These are phyloP conservation scores for Cucurbitaria berberidis DNA, from an alignment of 2,329 filamentous ascomycete genomes.

Conservation along the genomic window DNA sequence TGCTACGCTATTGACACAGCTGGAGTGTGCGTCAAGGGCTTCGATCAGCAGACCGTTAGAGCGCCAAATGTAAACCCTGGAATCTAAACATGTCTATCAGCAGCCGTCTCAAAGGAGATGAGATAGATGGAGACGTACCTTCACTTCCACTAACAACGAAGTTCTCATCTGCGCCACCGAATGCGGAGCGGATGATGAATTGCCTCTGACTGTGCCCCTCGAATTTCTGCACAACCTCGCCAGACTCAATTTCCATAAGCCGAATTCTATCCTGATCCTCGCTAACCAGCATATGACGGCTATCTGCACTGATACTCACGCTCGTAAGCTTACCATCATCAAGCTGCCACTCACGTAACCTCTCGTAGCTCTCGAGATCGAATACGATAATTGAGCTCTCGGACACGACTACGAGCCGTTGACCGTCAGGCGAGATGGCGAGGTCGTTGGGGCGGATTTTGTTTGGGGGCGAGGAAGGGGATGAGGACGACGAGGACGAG, in stretches of 20 bases:
- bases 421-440: constrained; percentile 80
- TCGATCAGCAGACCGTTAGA: constrained; percentile 80
- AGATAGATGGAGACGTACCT: constrained; percentile 60
- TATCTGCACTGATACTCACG: constrained; percentile 80
- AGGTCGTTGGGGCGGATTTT: constrained; percentile 82
- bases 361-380: constrained; percentile 74
- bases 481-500: background rate
- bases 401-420: constrained; percentile 79
- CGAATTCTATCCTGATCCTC: constrained; percentile 77
- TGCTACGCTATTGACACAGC: constrained; percentile 82
- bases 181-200: constrained; percentile 80
- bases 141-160: constrained; percentile 93
- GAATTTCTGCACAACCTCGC: constrained; percentile 75
- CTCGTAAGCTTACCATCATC: constrained; percentile 75
- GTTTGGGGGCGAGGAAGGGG: background rate
- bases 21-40: constrained; percentile 74
- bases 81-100: constrained; percentile 54
- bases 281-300: constrained; percentile 81
- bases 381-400: constrained; percentile 78
- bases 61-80: constrained; percentile 85
- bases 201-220: constrained; percentile 75
- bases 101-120: background rate
- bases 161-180: constrained; percentile 89
- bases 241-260: constrained; percentile 77
- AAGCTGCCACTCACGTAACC: constrained; percentile 75